Evolutionary conservation across 2,329 filamentous ascomycete genomes (phyloP), one percentile per base, ranked within the genome.

Genomic region (Monilinia fructigena): DNA sequence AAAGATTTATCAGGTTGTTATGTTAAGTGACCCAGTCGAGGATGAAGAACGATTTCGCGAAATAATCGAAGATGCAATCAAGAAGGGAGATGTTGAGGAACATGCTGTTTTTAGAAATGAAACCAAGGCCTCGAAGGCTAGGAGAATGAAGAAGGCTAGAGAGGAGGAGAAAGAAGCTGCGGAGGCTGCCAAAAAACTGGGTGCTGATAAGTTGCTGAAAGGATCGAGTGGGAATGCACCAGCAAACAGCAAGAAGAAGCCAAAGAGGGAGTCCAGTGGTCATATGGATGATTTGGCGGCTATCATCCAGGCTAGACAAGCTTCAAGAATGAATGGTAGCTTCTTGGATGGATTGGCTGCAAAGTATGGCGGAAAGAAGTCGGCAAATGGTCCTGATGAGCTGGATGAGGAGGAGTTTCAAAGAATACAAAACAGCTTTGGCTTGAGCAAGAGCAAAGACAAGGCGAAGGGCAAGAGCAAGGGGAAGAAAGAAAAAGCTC

Each of bases 21-120:
- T 99, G 88, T 83, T 97, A 55, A 96, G 92, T 72, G 85, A 94
- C 74, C 88, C 93, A 12, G 75, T 92, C 2, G 87, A 90, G 64
- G 95, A 99, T 72, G 95, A 99, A 72, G 88, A 90, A 65, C 84
- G 95, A 11, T 97, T 97, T 79, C 85, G 92, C 18, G 78, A 75
- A 20, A 91, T 96, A 55, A 92, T 99, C 65, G 86, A 96, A 74
- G 82, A 86, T 47, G 95, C 93, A 3, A 95, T 99, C 74, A 81
- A 83, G 47, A 82, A 80, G 4, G 86, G 86, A 1, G 86, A 91
- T 48, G 89, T 96, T 0, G 78, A 87, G 54, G 80, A 81, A 0
- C 93, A 87, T 76, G 80, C 83, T 26, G 83, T 83, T 6, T 99
- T 96, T 76, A 85, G 85, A 2, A 83, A 88, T 35, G 93, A 97